Base-by-base conservation (phyloP, 176 grass and related monocot genomes). In the Pontederia crassipes region DNA sequence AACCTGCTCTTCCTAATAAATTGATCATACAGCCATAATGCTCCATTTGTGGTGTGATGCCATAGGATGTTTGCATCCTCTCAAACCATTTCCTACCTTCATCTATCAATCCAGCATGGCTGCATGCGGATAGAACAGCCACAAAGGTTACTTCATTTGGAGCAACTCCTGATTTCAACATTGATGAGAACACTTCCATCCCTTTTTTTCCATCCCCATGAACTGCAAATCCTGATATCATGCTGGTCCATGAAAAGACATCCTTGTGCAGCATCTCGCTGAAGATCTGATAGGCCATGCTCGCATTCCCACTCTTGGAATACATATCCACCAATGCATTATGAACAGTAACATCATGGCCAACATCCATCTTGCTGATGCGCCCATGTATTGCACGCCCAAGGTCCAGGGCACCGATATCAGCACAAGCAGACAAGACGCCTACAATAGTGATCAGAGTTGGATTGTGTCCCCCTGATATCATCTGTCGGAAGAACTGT, bases 271-370 rank as follows among this genome's bases (percentile, higher is more conserved):
- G 58, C 10, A 69, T 68, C 62, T 75, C 77, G 65, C 81, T n/a
- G 1, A 89, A 89, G 2, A 84, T 51, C 0, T 57, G 63, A 72
- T 78, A 68, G 7, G 86, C 70, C 66, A 75, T 81, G 57, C 68
- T 61, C 13, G 78, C 64, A 1, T 64, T 52, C 14, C 81, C 86
- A 75, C 86, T 89, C 70, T 89, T 81, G 68, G 81, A 69, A 65
- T 89, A 89, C 86, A 89, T 89, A 77, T 84, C 81, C 46, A 89
- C 78, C 45, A 89, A 66, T 50, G 86, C 74, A 65, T 89, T 89
- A 55, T 56, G 74, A 59, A 81, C 62, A 69, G 76, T 81, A 12
- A 81, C 1, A 54, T 84, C 77, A 4, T 15, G 7, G 18, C 49
- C 45, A 3, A 63, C 58, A 57, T 84, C 81, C 4, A 15, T 65